Conservation (phyloP, 495 filamentous ascomycete genomes). For the Hypoxylon perforatum region DNA sequence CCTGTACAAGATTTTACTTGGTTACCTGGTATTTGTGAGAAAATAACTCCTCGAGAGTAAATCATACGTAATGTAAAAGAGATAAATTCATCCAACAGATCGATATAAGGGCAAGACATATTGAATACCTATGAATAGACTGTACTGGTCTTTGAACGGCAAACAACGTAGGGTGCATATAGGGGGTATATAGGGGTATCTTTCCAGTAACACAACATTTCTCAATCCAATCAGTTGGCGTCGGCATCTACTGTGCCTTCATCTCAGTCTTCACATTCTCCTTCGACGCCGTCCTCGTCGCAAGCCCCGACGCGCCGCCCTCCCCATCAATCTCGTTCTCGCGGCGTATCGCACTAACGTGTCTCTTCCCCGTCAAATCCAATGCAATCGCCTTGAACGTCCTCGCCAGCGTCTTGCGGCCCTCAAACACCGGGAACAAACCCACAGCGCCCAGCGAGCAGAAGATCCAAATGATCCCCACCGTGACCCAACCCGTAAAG, state of each 20-base stretch:
- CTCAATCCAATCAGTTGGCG: neutral
- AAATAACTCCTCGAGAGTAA: too few species aligned
- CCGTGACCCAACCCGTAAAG: conserved; percentile 90
- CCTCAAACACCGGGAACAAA: conserved; percentile 85
- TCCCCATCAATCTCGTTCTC: conserved; percentile 41
- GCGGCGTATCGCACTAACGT: conserved; percentile 52
- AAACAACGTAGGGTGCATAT: neutral
- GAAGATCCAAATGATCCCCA: conserved; percentile 92
- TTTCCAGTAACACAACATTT: conserved; percentile 8
- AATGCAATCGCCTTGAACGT: conserved; percentile 73
- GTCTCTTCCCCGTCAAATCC: conserved; percentile 74
- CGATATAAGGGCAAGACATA: neutral
- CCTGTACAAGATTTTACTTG: too few species aligned
- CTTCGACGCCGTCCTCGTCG: conserved; percentile 25
- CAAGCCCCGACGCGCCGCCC: conserved; percentile 9
- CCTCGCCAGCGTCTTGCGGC: conserved; percentile 71
- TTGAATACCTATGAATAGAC: neutral
- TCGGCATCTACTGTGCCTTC: conserved; percentile 15
- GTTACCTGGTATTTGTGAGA: too few species aligned
- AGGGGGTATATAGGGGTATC: conserved; percentile 30
- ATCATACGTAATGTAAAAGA: too few species aligned
- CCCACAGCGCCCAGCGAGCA: conserved; percentile 77
- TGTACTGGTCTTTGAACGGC: neutral
- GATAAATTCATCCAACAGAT: too few species aligned
- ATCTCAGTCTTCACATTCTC: conserved; percentile 24